phyloP scores from a whole-genome alignment of 495 filamentous ascomycete genomes.

The Pyrenopolyporus hunteri region DNA sequence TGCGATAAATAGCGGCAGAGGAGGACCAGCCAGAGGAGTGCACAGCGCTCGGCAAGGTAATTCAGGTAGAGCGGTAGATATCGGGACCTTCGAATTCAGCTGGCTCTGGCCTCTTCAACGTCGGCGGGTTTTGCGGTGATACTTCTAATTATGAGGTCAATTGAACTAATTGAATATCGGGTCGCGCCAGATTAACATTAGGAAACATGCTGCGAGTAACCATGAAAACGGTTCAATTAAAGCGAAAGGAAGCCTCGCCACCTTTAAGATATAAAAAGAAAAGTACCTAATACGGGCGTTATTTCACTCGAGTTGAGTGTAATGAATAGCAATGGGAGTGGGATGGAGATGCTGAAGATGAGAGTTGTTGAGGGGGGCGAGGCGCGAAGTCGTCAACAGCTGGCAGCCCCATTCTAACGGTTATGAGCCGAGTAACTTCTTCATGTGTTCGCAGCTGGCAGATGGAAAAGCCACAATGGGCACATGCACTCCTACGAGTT shows the following conservation, averaged over 20 bases:
- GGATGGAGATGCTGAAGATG: not conserved
- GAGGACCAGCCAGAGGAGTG: constrained; percentile 17
- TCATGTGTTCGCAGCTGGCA: not conserved
- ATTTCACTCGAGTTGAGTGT: not conserved
- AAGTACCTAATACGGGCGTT: not conserved
- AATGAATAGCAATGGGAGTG: constrained; percentile 9
- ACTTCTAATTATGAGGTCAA: constrained; percentile 7
- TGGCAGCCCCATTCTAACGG: not conserved
- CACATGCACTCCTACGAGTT: too few relatives aligned
- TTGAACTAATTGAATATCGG: constrained; percentile 32
- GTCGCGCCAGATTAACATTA: constrained; percentile 24
- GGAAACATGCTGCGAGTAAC: not conserved
- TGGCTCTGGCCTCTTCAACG: constrained; percentile 1
- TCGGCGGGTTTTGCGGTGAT: constrained; percentile 16
- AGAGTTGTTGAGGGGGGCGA: not conserved
- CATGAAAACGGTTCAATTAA: not conserved
- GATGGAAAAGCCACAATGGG: not conserved
- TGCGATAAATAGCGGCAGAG: constrained; percentile 31
- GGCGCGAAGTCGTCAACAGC: constrained; percentile 6
- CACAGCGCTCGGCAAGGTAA: constrained; percentile 33
- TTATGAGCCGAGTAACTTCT: not conserved
- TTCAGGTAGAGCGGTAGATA: constrained; percentile 25
- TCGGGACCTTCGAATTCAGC: constrained; percentile 17
- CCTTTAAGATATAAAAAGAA: not conserved
- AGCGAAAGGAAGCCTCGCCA: not conserved